Evolutionary conservation across 1,284 basidiomycete genomes (phyloP).

Genomic region (Peniophora sp.): DNA sequence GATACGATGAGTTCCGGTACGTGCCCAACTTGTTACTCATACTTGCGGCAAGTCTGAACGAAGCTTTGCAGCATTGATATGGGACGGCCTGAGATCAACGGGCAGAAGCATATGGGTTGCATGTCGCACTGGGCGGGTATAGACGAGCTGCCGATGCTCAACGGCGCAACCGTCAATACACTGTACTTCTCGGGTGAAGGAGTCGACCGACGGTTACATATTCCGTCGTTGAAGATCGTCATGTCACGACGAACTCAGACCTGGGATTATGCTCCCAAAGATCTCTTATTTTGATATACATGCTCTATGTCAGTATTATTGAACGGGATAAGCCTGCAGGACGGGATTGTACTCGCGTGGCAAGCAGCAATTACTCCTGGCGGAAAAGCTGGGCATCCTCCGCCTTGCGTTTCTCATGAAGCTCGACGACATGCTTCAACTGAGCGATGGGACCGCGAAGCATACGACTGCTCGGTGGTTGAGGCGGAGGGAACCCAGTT

Average conservation of each 20-base stretch:
- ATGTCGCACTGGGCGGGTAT: constrained; percentile 18
- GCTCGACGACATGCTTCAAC: constrained; percentile 14
- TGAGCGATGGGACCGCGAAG: constrained; percentile 18
- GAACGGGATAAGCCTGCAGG: background rate
- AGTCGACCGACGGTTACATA: background rate
- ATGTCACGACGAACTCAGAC: too few relatives aligned
- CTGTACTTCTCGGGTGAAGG: constrained; percentile 13
- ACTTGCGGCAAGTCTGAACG: background rate
- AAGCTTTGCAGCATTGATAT: constrained; percentile 10
- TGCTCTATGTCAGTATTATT: too few relatives aligned
- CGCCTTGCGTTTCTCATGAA: constrained; percentile 16
- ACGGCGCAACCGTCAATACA: constrained; percentile 14
- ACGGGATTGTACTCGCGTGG: background rate
- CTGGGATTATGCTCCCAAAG: too few relatives aligned
- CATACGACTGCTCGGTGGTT: constrained; percentile 16
- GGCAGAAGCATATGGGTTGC: constrained; percentile 35
- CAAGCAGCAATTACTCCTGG: constrained; percentile 3
- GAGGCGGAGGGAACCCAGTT: constrained; percentile 19
- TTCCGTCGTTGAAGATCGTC: background rate
- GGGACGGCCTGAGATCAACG: constrained; percentile 29
- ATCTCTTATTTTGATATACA: too few relatives aligned
- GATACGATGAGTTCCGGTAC: constrained; percentile 32
- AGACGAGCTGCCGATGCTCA: constrained; percentile 15
- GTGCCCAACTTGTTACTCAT: background rate
- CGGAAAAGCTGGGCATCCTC: constrained; percentile 12